Evolutionary conservation across 1,139 yeast species (phyloP).

Genomic region (Pichia sp.): DNA sequence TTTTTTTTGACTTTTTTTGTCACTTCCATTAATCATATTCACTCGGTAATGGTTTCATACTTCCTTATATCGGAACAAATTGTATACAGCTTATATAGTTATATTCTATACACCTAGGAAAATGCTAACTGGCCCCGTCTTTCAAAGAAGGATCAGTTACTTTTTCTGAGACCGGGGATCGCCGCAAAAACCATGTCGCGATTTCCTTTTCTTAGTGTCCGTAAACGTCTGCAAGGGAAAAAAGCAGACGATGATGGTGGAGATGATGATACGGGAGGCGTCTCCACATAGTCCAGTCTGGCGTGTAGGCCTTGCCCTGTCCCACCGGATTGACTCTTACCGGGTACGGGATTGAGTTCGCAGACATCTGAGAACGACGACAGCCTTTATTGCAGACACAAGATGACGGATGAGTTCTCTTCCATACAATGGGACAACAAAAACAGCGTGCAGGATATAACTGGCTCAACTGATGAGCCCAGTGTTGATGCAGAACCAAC

Average conservation of each 20-base stretch:
- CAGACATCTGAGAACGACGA: background rate
- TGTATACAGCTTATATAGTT: background rate
- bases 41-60: background rate
- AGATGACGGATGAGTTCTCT: constrained; percentile 45
- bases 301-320: background rate
- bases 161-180: background rate
- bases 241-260: background rate
- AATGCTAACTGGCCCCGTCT: too few species aligned
- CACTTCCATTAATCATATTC: background rate
- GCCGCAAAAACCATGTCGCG: background rate
- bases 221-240: background rate
- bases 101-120: too few species aligned
- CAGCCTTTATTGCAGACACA: background rate
- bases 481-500: background rate
- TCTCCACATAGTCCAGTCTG: background rate
- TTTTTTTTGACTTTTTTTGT: background rate
- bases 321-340: background rate
- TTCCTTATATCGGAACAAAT: background rate
- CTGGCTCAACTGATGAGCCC: background rate
- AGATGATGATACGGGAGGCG: background rate
- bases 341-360: background rate
- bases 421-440: constrained; percentile 57
- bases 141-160: too few species aligned
- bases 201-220: background rate
- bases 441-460: constrained; percentile 25